Conservation (phyloP, 805 yeast species). For the Maudiozyma barnettii region DNA sequence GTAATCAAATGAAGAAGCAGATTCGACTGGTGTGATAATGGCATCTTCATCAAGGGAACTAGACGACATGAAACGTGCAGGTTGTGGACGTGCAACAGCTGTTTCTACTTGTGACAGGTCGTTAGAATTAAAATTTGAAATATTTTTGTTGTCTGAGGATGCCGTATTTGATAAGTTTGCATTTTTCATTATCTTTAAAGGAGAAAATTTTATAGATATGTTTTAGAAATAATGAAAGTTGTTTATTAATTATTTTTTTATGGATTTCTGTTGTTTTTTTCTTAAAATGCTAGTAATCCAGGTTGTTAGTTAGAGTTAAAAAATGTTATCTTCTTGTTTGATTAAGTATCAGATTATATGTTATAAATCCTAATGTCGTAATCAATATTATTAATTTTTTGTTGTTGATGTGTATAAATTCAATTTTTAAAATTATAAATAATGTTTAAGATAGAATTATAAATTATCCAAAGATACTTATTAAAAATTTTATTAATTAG, state of each 20-base stretch:
- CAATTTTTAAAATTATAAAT: too few species aligned
- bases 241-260: background rate
- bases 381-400: too few species aligned
- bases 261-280: background rate
- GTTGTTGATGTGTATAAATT: too few species aligned
- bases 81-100: background rate
- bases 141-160: background rate
- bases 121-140: background rate
- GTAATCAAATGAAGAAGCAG: background rate
- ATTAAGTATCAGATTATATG: too few species aligned
- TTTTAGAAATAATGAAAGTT: background rate
- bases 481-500: too few species aligned
- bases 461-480: too few species aligned
- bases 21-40: background rate
- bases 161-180: constrained; percentile 1
- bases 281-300: too few species aligned
- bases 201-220: background rate
- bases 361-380: too few species aligned
- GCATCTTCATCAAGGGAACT: background rate
- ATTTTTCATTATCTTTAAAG: background rate
- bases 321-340: too few species aligned
- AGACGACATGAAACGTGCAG: background rate
- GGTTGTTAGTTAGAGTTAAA: too few species aligned
- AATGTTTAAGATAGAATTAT: too few species aligned
- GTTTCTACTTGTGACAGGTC: background rate